Evolutionary conservation across 2,329 filamentous ascomycete genomes (phyloP), one percentile per base, ranked within the genome.

Genomic region (Huntiella bhutanensis): DNA sequence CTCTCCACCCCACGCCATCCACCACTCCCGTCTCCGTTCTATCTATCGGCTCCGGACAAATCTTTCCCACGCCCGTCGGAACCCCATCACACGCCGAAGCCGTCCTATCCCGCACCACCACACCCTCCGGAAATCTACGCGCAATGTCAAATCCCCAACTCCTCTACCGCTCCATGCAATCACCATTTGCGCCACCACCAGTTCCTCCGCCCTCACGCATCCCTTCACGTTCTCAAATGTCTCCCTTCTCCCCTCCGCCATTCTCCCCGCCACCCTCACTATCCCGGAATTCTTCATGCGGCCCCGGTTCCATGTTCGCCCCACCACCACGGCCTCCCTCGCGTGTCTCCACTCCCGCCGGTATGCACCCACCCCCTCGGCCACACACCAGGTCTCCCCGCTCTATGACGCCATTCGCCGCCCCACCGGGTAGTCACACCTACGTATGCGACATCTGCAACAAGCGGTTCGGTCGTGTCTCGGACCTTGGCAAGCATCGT

Each of bases 401-500:
- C 17, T 32, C 44, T 8, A 49, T 46, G 35, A 46, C 40, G 12
- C 44, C 48, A 10, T 17, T 33, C 4, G 35, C 40, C n/a, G 43
- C 42, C 15, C 48, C 43, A 15, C 35, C 38, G 11, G 48, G 48
- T 8, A 37, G 22, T 1, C 43, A 50, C 41, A 45, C 43, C 3
- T 28, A 28, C 22, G 8, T 28, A 28, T 50, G 48, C n/a, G 48
- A 47, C 16, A 42, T 46, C 8, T 50, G 48, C 41, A 39, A 32
- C 33, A 50, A 50, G 48, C 41, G 41, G 3, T 50, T 50, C 38
- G 32, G 41, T 15, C 48, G 48, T 11, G 45, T 38, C n/a, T 43
- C 39, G 3, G 48, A 50, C 13, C 48, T 50, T 11, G 47, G 48
- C 34, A 55, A 55, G 41, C 54, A 55, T 40, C 46, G 53, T 19